Base-by-base conservation (phyloP, 345 rosid species). In the Gossypioides kirkii region DNA sequence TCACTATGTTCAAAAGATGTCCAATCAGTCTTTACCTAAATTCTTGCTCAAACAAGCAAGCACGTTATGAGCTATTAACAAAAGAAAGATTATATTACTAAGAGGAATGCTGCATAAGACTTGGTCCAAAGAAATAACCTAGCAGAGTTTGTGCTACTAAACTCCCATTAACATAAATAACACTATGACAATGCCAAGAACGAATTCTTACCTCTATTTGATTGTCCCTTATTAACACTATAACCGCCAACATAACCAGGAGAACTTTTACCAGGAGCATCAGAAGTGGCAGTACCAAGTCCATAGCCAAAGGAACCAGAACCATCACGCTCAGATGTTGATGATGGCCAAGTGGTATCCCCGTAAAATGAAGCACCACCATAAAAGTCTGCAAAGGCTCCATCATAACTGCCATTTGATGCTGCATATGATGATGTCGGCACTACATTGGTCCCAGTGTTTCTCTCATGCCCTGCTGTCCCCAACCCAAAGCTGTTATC, bases 231-330 rank as follows among this genome's bases (percentile, higher is more conserved):
- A 75, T 84, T 90, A 83, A 85, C 86, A 71, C 82, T 84, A 82
- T 86, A 86, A 68, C 85, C 88, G 76, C 89, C 89, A 76, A 88
- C 88, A 80, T 84, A 86, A 66, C 92, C 90, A 59, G 90, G 89
- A 77, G 92, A 81, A 76, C 73, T 82, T 86, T 83, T 85, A 25
- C 80, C 80, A 11, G 89, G 50, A 83, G 78, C 86, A 69, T 84
- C 87, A n/a, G 89, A 71, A 77, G 87, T 68, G 65, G 81, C 83
- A 78, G 72, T 81, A 23, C 77, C 84, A 59, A 84, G 77, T 66
- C 84, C 86, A 76, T 82, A 86, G 43, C 84, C 84, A 68, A 89
- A 87, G 42, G 85, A 71, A 60, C 87, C 87, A 55, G 89, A 79
- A 32, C 76, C 85, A 47, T 86, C 91, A 73, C 77, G 79, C 74